These are phyloP conservation scores for Fimicolochytrium jonesii DNA, from an alignment of 192 early-diverging fungal species.

Conservation along the genomic window DNA sequence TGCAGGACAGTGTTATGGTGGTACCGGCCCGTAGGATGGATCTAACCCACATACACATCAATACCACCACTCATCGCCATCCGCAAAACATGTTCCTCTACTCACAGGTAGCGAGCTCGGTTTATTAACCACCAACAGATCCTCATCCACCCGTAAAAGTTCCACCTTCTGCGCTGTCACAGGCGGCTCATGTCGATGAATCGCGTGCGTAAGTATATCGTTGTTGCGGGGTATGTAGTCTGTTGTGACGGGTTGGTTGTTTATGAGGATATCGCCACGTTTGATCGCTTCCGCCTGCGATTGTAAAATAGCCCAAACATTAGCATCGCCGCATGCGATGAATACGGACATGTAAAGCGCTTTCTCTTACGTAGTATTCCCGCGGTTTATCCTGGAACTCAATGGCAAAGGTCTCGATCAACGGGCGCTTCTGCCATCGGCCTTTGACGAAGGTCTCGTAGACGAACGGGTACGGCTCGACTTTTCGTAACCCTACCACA, in stretches of 20 bases:
- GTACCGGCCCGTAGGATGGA: constrained; percentile 80
- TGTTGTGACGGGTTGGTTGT: constrained; percentile 49
- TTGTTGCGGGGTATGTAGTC: constrained; percentile 69
- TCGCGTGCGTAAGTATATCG: constrained; percentile 75
- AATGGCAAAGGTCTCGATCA: constrained; percentile 77
- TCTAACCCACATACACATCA: constrained; percentile 16
- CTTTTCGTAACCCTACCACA: constrained; percentile 64
- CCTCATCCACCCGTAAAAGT: constrained; percentile 58
- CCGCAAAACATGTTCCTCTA: too few species aligned
- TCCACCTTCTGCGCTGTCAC: constrained; percentile 60
- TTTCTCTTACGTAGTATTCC: constrained; percentile 80
- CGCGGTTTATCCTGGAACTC: constrained; percentile 84
- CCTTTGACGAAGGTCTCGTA: constrained; percentile 74
- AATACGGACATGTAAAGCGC: too few species aligned
- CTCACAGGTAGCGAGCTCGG: constrained; percentile 82
- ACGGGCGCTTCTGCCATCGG: constrained; percentile 72
- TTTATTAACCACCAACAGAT: constrained; percentile 84
- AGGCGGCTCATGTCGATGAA: constrained; percentile 96
- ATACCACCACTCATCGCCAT: background rate
- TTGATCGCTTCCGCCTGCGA: constrained; percentile 63
- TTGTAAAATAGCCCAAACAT: too few species aligned
- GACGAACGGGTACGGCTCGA: constrained; percentile 79
- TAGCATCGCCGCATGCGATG: too few species aligned
- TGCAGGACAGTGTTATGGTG: constrained; percentile 71
- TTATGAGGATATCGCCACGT: constrained; percentile 78